Conservation (phyloP, 805 yeast species). For the Saccharomycopsis fibuligera region DNA sequence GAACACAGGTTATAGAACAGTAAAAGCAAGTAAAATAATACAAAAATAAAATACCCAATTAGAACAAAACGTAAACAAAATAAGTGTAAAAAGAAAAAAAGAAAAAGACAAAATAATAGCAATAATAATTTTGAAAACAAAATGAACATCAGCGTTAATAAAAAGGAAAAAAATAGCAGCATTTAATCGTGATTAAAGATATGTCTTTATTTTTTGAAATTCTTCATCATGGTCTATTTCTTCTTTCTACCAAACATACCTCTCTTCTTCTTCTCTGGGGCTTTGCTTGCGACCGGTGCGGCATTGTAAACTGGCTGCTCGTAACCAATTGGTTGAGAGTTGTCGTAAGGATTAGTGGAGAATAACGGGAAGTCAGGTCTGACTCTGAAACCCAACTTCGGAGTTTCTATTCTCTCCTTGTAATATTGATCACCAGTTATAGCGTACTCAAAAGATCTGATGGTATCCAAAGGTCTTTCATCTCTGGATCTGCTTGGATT, state of each 20-base stretch:
- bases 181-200: neutral
- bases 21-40: too few relatives aligned
- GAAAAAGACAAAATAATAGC: neutral
- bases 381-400: constrained; percentile 76
- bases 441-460: constrained; percentile 87
- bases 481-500: constrained; percentile 92
- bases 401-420: constrained; percentile 76
- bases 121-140: too few relatives aligned
- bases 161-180: neutral
- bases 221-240: constrained; percentile 28
- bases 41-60: too few relatives aligned
- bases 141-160: neutral
- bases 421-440: constrained; percentile 82
- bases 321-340: constrained; percentile 25
- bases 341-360: constrained; percentile 34
- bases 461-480: constrained; percentile 96
- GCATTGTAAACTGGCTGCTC: constrained; percentile 52
- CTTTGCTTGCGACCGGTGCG: constrained; percentile 32
- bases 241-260: constrained; percentile 76
- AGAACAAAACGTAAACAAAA: too few relatives aligned
- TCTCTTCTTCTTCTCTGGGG: constrained; percentile 63
- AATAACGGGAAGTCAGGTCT: constrained; percentile 66
- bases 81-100: too few relatives aligned
- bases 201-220: too few relatives aligned
- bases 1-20: too few relatives aligned